Conservation (phyloP, 2,329 filamentous ascomycete genomes). For the Aureobasidium sp. region DNA sequence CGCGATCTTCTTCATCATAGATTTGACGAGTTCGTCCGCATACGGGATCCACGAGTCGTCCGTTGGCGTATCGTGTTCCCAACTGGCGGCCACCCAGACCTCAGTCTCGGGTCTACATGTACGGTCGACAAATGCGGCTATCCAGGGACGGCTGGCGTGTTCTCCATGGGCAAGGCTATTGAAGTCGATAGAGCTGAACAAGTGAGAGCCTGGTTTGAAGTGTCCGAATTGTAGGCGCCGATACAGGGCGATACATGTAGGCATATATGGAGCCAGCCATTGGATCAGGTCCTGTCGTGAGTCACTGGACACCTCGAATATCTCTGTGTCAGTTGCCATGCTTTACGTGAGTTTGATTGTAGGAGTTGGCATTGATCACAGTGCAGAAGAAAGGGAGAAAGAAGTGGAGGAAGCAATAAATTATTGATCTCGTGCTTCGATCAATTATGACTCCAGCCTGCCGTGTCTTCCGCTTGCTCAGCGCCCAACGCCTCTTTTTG, state of each 20-base stretch:
- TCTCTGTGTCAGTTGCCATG: not conserved
- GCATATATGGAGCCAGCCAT: constrained; percentile 47
- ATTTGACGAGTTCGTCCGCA: not conserved
- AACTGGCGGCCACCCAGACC: constrained; percentile 50
- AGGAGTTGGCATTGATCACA: not conserved
- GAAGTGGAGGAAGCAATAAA: constrained; percentile 2
- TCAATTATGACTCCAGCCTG: not conserved
- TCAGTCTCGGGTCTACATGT: constrained; percentile 57
- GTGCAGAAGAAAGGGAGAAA: not conserved
- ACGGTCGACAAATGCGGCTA: constrained; percentile 57
- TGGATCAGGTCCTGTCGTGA: constrained; percentile 31
- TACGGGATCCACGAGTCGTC: not conserved
- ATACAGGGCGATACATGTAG: constrained; percentile 53
- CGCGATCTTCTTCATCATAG: not conserved
- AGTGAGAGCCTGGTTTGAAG: constrained; percentile 37
- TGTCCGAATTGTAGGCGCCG: constrained; percentile 56
- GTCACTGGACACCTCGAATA: not conserved
- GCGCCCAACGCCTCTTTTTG: constrained; percentile 11
- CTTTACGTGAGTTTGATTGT: not conserved
- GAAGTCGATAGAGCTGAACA: constrained; percentile 34
- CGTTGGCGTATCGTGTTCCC: constrained; percentile 21
- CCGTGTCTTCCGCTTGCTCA: not conserved
- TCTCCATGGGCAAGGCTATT: not conserved
- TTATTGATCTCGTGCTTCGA: constrained; percentile 8
- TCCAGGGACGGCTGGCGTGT: constrained; percentile 27